These are phyloP conservation scores for Lumnitzera littorea DNA, from an alignment of 345 rosid genomes.

Conservation along the genomic window DNA sequence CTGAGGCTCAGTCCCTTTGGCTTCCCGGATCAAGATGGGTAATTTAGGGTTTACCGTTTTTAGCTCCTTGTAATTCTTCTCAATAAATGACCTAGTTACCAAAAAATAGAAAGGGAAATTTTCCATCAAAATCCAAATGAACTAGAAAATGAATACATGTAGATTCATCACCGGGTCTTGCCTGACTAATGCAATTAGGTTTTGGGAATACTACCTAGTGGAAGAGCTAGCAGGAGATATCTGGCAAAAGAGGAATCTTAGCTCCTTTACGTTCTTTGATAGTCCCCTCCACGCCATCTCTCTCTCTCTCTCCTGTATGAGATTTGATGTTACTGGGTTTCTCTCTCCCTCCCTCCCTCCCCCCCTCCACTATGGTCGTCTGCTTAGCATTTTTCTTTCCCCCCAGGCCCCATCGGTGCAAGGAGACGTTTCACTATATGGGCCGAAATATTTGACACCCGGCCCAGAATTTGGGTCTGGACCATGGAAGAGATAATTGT, in stretches of 20 bases:
- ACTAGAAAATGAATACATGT: too few species aligned
- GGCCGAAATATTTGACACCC: too few species aligned
- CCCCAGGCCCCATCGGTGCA: too few species aligned
- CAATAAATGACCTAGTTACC: slow-evolving; percentile 53
- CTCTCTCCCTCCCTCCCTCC: neutral
- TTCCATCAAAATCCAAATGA: too few species aligned
- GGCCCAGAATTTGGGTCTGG: too few species aligned
- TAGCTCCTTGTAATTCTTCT: slow-evolving; percentile 78
- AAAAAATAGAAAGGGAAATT: neutral
- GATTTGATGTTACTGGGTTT: too few species aligned
- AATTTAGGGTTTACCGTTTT: slow-evolving; percentile 86
- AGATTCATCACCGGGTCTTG: too few species aligned
- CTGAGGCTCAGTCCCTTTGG: slow-evolving; percentile 75
- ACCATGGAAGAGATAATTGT: too few species aligned
- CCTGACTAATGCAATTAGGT: too few species aligned
- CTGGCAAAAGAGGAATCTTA: slow-evolving; percentile 68
- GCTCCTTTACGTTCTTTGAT: slow-evolving; percentile 32
- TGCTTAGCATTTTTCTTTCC: too few species aligned
- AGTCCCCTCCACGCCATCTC: slow-evolving; percentile 20
- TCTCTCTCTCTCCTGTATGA: neutral
- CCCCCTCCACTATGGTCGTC: neutral
- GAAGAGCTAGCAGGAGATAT: slow-evolving; percentile 61
- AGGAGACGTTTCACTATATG: too few species aligned
- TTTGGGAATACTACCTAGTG: slow-evolving; percentile 33
- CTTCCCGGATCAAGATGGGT: slow-evolving; percentile 80